Evolutionary conservation across 2,329 filamentous ascomycete species (phyloP), one percentile per base, ranked within the genome.

Genomic region (Claviceps sorghi): DNA sequence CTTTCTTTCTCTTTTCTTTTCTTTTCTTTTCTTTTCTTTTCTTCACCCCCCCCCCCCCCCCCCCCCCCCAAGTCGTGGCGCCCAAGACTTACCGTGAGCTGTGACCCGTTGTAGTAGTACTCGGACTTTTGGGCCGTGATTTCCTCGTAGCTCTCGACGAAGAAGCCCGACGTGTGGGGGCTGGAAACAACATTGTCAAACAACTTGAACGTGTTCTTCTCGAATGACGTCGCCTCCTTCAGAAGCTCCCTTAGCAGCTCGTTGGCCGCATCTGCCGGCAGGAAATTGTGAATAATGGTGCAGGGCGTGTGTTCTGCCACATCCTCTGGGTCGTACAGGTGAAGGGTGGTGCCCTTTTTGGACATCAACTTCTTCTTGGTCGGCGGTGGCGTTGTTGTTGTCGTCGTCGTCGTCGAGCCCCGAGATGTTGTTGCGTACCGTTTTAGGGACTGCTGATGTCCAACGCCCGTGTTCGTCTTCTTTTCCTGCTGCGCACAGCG

Each of bases 231-330:
- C 1, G 85, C 76, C 67, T 96, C 88, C 1, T 76, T 69, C 1
- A 96, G 68, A 40, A 97, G 74, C 64, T 97, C 90, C 34, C 67
- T 65, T 1, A 97, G 72, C 13, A 98, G 73, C 1, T 76, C 73
- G 57, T 88, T 84, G 41, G 93, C 91, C 54, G 86, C 75, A 2
- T 82, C 72, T 0, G 74, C 32, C 0, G 88, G 82, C 0, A 98
- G 73, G 59, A 97, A 96, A 61, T 95, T 93, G 67, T 95, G 89
- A 52, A 96, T 82, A 58, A 97, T 86, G 11, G 87, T 90, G 68
- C 90, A 96, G 1, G 93, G 89, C 0, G 91, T 95, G 62, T 95
- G 79, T 26, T 79, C 75, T 48, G 87, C 84, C 46, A 97, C 80
- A 59, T 95, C 89, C 41, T 80, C 73, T 0, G 90, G 86, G 43